A percentile compares a stretch with the other conserved stretches of the same genome.
Evolutionary conservation across 192 early-diverging fungal genomes (phyloP).

Genomic region (Coemansia sp.): DNA sequence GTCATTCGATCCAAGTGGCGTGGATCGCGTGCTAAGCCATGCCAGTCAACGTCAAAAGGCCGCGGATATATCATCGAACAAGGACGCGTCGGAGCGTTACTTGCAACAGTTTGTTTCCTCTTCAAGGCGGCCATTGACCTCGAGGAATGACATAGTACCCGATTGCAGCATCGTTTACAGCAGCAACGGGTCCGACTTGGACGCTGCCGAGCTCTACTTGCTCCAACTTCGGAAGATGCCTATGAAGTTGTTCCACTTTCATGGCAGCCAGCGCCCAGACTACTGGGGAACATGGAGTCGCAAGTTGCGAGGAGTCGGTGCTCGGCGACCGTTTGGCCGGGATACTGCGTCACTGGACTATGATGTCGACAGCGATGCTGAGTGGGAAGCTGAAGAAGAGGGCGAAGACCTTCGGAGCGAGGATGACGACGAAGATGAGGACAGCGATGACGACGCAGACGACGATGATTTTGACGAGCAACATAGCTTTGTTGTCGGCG

Average conservation of each 20-base stretch:
- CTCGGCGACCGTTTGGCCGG: slow-evolving; percentile 62
- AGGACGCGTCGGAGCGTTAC: slow-evolving; percentile 8
- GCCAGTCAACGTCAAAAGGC: too few species aligned
- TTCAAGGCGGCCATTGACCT: neutral
- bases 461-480: slow-evolving; percentile 82
- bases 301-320: slow-evolving; percentile 56
- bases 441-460: slow-evolving; percentile 46
- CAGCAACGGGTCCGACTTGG: slow-evolving; percentile 20
- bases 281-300: slow-evolving; percentile 76
- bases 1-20: slow-evolving; percentile 36
- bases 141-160: neutral
- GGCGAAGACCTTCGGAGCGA: slow-evolving; percentile 85
- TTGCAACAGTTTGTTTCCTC: neutral
- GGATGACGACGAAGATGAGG: slow-evolving; percentile 61
- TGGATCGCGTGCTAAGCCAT: slow-evolving; percentile 34
- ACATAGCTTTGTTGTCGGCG: slow-evolving; percentile 85
- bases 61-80: neutral
- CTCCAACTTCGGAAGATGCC: slow-evolving; percentile 22
- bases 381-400: slow-evolving; percentile 85
- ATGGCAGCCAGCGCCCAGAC: slow-evolving; percentile 29
- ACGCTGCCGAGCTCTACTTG: slow-evolving; percentile 32
- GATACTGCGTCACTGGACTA: slow-evolving; percentile 75
- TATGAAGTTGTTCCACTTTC: slow-evolving; percentile 42
- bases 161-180: neutral
- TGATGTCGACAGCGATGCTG: slow-evolving; percentile 84